Percentiles rank a stretch among this genome's conserved stretches.
phyloP scores from a whole-genome alignment of 2,329 filamentous ascomycete species.

The Nemania diffusa region DNA sequence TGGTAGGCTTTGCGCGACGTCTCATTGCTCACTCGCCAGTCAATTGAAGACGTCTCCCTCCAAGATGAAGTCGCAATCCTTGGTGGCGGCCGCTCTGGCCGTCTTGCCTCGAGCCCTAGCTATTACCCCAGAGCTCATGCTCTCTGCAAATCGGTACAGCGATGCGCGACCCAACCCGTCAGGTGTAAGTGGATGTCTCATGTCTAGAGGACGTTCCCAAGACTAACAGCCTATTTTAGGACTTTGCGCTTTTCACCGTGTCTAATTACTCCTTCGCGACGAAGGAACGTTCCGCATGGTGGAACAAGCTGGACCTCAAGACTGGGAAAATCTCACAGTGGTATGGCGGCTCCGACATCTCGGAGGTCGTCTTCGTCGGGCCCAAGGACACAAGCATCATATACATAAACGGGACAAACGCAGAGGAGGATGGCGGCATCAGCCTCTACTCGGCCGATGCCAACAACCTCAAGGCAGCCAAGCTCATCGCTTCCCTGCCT shows the following conservation, averaged over 20 bases:
- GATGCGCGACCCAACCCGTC: conserved; percentile 49
- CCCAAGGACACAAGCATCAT: conserved; percentile 59
- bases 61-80: conserved; percentile 45
- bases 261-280: conserved; percentile 70
- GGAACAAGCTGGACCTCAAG: conserved; percentile 67
- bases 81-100: conserved; percentile 43
- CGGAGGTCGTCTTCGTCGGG: conserved; percentile 67
- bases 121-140: conserved; percentile 49
- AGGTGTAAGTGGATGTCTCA: conserved; percentile 43
- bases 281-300: conserved; percentile 56
- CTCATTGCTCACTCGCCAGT: conserved; percentile 26
- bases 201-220: not conserved
- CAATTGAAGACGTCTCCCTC: conserved; percentile 30
- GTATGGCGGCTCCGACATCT: conserved; percentile 63
- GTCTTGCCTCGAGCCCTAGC: conserved; percentile 44
- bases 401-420: conserved; percentile 62
- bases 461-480: conserved; percentile 43
- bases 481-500: conserved; percentile 51
- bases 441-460: conserved; percentile 54
- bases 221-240: conserved; percentile 43
- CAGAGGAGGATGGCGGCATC: conserved; percentile 54
- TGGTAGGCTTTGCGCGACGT: conserved; percentile 29
- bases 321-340: conserved; percentile 64
- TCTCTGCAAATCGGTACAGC: conserved; percentile 50
- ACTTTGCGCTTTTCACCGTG: conserved; percentile 59